Base-by-base conservation (phyloP, 2,329 filamentous ascomycete genomes). In the Calonectria ilicicola region DNA sequence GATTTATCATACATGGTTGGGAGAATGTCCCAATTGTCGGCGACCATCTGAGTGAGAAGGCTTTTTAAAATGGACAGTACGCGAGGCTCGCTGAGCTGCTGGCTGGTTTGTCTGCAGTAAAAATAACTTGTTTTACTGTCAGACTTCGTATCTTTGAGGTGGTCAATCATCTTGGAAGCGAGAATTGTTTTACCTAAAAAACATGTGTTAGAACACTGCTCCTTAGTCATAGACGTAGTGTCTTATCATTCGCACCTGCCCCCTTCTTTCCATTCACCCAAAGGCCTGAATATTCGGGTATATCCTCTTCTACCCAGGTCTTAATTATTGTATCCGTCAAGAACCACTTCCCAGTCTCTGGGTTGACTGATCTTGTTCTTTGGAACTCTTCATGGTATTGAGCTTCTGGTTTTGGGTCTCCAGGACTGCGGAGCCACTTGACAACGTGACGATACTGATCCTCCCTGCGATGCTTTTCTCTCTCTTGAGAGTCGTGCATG, bases 151-250 rank as follows among this genome's bases (percentile, higher is more conserved):
- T 29, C 64, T 46, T 17, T 44, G 23, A 17, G 67, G 65, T 82
- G 70, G 35, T 86, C 81, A 6, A 87, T 74, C 19, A 86, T 77
- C 1, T 80, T 66, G 0, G 86, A 86, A 1, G 85, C 80, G 21
- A 87, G 79, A 9, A 86, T 75, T 0, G 85, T 84, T 78, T 87
- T 87, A 2, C 85, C 85, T 85, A 51, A 0, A 14, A 35, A 62
- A 12, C 7, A 38, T 42, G 19, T 64, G 19, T 49, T 21, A 81
- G 44, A 19, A 53, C 1, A 51, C 5, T 17, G n/a, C 21, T 29
- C 5, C 1, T 2, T 1, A 14, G 15, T 3, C 5, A 8, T 9
- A 32, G 49, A 21, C 14, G 19, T 1, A n/a, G 14, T 2, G 6
- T 7, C 12, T 64, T 10, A 26, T 40, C 23, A 2, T 17, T 40